Conservation (phyloP, 2,329 filamentous ascomycete species). For the Neoarthrinium moseri region DNA sequence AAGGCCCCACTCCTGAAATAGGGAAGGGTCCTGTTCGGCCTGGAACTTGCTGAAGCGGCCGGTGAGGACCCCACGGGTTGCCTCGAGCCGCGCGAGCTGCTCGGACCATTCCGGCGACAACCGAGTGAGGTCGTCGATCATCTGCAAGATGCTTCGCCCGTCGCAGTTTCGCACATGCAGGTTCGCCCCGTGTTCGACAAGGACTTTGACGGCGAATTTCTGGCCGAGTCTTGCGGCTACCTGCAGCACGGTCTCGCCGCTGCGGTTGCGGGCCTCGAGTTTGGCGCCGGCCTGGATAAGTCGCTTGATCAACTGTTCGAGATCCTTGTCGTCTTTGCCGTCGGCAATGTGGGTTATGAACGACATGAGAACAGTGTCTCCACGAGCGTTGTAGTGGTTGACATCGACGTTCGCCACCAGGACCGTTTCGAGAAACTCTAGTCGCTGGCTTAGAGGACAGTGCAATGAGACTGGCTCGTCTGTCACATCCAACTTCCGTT, state of each 20-base stretch:
- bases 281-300: conserved; percentile 42
- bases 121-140: conserved; percentile 40
- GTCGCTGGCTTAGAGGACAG: conserved; percentile 13
- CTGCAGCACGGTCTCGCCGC: conserved; percentile 55
- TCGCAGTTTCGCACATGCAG: conserved; percentile 44
- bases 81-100: conserved; percentile 40
- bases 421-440: conserved; percentile 25
- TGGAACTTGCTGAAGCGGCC: conserved; percentile 25
- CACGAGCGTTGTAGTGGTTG: conserved; percentile 51
- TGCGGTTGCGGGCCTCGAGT: conserved; percentile 49
- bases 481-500: conserved; percentile 34
- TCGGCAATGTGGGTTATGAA: conserved; percentile 48
- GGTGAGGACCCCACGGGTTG: conserved; percentile 44
- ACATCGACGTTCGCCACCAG: conserved; percentile 40
- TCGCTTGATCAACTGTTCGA: conserved; percentile 41
- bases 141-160: conserved; percentile 43
- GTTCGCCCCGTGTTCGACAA: conserved; percentile 46
- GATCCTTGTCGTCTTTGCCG: conserved; percentile 44
- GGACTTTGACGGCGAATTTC: conserved; percentile 48
- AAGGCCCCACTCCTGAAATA: conserved; percentile 39
- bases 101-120: conserved; percentile 28
- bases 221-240: conserved; percentile 52
- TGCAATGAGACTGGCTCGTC: conserved; percentile 15
- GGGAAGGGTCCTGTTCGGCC: conserved; percentile 37
- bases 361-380: conserved; percentile 55